phyloP scores from a whole-genome alignment of 139 green algal species.

The Tetradesmus lagerheimii region DNA sequence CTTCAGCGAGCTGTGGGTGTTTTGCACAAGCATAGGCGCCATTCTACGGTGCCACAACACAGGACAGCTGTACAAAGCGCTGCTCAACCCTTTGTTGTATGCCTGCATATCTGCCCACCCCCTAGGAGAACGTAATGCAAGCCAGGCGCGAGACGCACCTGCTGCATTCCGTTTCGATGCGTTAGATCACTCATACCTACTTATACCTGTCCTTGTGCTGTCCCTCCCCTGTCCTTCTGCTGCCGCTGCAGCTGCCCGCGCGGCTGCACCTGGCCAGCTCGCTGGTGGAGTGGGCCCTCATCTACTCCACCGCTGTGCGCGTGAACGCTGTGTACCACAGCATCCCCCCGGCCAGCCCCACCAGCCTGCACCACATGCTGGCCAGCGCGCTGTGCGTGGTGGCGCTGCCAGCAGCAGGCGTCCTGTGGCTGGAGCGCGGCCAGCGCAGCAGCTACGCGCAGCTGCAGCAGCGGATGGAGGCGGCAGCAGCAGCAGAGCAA shows the following conservation, averaged over 20 bases:
- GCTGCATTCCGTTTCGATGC: too few relatives aligned
- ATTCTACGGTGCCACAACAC: too few relatives aligned
- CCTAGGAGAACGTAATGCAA: too few relatives aligned
- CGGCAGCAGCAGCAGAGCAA: background rate
- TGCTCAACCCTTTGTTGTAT: too few relatives aligned
- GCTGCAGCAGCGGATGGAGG: background rate
- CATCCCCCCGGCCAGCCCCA: background rate
- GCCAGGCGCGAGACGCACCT: too few relatives aligned
- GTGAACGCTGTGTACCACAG: conserved; percentile 1
- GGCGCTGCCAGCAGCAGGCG: conserved; percentile 14
- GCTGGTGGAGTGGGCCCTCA: conserved; percentile 12
- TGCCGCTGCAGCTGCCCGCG: background rate
- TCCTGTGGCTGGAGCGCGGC: background rate
- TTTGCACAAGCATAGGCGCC: too few relatives aligned
- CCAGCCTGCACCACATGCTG: conserved; percentile 17
- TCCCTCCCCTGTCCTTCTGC: background rate
- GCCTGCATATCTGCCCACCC: too few relatives aligned
- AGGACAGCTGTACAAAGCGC: too few relatives aligned
- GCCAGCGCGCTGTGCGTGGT: background rate
- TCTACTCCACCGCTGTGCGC: conserved; percentile 12
- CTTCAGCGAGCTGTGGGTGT: too few relatives aligned
- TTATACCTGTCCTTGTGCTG: too few relatives aligned
- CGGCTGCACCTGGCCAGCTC: background rate
- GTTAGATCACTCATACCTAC: too few relatives aligned
- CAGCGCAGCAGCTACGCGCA: background rate